phyloP scores from a whole-genome alignment of 1,284 basidiomycete genomes.

The Ustilago esculenta region DNA sequence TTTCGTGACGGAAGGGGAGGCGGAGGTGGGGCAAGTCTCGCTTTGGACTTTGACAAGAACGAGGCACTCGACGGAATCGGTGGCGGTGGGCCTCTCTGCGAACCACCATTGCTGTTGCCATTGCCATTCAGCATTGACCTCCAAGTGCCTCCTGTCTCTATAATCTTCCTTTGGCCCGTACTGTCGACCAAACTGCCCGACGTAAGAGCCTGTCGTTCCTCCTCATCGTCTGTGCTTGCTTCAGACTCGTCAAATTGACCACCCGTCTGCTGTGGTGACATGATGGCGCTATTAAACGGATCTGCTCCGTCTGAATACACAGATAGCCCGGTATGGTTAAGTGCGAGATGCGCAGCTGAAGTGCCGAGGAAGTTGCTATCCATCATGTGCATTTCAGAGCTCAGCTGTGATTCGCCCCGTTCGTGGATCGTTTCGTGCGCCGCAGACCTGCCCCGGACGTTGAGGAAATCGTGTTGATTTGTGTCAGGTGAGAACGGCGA shows the following conservation, averaged over 20 bases:
- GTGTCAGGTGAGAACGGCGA: constrained; percentile 27
- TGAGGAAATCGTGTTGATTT: constrained; percentile 2
- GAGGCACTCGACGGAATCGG: constrained; percentile 34
- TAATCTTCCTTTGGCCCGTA: constrained; percentile 3
- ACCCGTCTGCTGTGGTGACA: constrained; percentile 41
- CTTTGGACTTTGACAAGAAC: constrained; percentile 29
- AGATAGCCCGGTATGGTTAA: constrained; percentile 38
- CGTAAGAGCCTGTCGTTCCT: constrained; percentile 21
- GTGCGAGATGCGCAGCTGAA: constrained; percentile 3
- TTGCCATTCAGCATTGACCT: constrained; percentile 4
- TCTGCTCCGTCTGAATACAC: constrained; percentile 35
- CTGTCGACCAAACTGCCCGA: constrained; percentile 5
- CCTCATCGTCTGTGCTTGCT: constrained; percentile 11
- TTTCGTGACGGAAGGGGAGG: constrained; percentile 29
- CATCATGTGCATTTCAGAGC: constrained; percentile 12
- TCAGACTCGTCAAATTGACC: constrained; percentile 4
- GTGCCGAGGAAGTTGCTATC: constrained; percentile 22
- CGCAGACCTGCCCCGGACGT: neutral
- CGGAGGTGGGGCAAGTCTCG: constrained; percentile 26
- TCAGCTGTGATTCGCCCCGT: constrained; percentile 26
- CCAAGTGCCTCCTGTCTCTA: neutral
- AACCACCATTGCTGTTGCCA: neutral
- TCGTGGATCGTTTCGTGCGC: constrained; percentile 42
- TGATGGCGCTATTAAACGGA: constrained; percentile 17
- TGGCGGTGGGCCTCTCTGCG: constrained; percentile 30